Base-by-base conservation (phyloP, 2,329 filamentous ascomycete genomes). In the Aspergillus uvarum region DNA sequence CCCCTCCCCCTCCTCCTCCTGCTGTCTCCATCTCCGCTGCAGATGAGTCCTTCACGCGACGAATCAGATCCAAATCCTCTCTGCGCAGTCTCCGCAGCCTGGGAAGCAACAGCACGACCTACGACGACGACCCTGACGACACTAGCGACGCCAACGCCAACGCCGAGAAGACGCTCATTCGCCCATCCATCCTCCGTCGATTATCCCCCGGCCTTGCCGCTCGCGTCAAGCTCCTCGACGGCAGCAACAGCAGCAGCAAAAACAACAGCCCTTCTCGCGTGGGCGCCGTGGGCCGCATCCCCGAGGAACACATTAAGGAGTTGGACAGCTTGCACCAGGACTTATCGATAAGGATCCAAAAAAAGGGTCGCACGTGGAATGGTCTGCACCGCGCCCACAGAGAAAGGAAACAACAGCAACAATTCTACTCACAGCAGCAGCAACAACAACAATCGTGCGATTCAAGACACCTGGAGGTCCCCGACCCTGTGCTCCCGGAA, bases 141-240 rank as follows among this genome's bases (percentile, higher is more conserved):
- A 67, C n/a, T 14, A 54, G 56, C 11, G 58, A 63, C 35, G 54
- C 64, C 10, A 58, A 58, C 12, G 62, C 66, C 49, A 58, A 58
- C 12, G 62, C 66, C 49, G 71, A 75, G 51, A 74, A 73, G 56
- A 67, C 64, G 16, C 58, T 68, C 22, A 64, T 68, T 32, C 72
- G 70, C 21, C 63, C 74, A 21, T 76, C 73, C 22, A 74, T 79
- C 61, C 72, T 79, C 53, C 76, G 76, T 59, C 75, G 76, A 19
- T 66, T 79, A 49, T 79, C 77, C 47, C 77, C 77, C 51, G 75
- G 74, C 21, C 68, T 79, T 11, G 77, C 76, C 10, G 77, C 77
- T 51, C 74, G 77, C 51, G 75, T 79, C 56, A 79, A 77, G 61
- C 61, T 76, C 29, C 67, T 79, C 22, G 76, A 78, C 70, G 70